Base-by-base conservation (phyloP, 2,329 filamentous ascomycete species). In the Calonectria pteridis region DNA sequence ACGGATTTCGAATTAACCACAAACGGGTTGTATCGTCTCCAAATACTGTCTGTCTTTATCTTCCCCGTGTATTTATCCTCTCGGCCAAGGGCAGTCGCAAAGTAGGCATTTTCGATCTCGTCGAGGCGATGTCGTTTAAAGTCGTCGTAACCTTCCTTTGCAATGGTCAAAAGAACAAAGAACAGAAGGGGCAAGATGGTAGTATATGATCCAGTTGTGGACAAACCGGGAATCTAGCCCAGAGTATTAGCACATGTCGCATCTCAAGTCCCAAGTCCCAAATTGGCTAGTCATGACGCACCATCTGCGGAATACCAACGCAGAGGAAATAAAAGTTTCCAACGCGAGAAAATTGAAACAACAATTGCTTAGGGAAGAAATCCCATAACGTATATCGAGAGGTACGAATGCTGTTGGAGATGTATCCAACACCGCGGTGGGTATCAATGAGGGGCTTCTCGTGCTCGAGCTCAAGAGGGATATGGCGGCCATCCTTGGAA, bases 281-380 rank as follows among this genome's bases (percentile, higher is more conserved):
- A 46, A 28, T 35, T 14, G 16, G 14, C 51, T 16, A 40, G 37
- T 23, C 51, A 53, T 55, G 31, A 77, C 81, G 43, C 76, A 85
- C 84, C 85, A 94, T 95, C 84, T 98, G 95, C 64, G 96, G 89
- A 74, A 97, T 92, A 53, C 94, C 94, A 76, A 98, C 92, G 77
- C 94, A 93, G 70, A 98, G 88, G 83, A 98, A 97, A 84, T 97
- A 91, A 80, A 97, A 97, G 84, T 98, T 98, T 77, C 94, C 94
- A 62, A 98, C 86, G 74, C 96, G 94, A 10, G 94, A 94, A 81
- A 97, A 97, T 81, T 98, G 95, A 69, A 95, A 95, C 73, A 96
- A 89, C 20, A 98, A 83, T 82, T 98, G 95, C 75, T 95, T 94
- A 3, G 95, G 95, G 18, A 98, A 84, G 82, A 98, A 98, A 83